Evolutionary conservation across 768 basidiomycete species (phyloP).

Genomic region (Chiua virens): DNA sequence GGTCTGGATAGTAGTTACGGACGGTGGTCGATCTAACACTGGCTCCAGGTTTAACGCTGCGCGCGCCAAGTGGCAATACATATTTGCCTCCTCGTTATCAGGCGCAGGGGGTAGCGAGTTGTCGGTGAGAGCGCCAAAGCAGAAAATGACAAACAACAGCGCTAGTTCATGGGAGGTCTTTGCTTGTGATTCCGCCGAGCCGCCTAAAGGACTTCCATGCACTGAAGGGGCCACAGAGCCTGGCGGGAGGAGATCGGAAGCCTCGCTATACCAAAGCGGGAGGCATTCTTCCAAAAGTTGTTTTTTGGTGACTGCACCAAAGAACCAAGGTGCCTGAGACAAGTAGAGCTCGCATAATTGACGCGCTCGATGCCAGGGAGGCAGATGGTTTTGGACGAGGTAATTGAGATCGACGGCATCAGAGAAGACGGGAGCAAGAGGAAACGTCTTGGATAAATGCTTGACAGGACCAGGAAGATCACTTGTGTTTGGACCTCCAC

Average conservation of each 20-base stretch:
- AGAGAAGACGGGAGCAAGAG: constrained; percentile 41
- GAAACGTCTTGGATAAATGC: constrained; percentile 45
- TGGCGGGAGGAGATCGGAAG: constrained; percentile 27
- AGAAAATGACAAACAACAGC: constrained; percentile 60
- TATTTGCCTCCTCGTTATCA: constrained; percentile 51
- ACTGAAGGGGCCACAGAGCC: constrained; percentile 26
- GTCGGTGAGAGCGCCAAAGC: constrained; percentile 62
- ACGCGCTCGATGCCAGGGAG: constrained; percentile 55
- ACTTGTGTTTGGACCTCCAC: background rate
- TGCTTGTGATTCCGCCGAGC: constrained; percentile 11
- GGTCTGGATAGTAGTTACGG: constrained; percentile 68
- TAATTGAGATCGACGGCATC: constrained; percentile 43
- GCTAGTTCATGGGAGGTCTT: constrained; percentile 60
- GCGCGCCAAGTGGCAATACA: constrained; percentile 60
- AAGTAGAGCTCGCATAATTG: constrained; percentile 68
- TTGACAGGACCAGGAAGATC: constrained; percentile 26
- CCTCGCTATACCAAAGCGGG: constrained; percentile 65
- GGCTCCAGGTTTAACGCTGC: constrained; percentile 67
- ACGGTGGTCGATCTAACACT: constrained; percentile 67
- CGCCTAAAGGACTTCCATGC: constrained; percentile 3
- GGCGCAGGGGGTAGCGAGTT: constrained; percentile 49
- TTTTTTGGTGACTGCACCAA: constrained; percentile 62
- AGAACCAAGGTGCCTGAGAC: constrained; percentile 81
- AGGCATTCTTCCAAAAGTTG: constrained; percentile 66
- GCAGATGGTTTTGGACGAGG: constrained; percentile 52